Conservation (phyloP, 345 rosid genomes). For the Euclidium syriacum region DNA sequence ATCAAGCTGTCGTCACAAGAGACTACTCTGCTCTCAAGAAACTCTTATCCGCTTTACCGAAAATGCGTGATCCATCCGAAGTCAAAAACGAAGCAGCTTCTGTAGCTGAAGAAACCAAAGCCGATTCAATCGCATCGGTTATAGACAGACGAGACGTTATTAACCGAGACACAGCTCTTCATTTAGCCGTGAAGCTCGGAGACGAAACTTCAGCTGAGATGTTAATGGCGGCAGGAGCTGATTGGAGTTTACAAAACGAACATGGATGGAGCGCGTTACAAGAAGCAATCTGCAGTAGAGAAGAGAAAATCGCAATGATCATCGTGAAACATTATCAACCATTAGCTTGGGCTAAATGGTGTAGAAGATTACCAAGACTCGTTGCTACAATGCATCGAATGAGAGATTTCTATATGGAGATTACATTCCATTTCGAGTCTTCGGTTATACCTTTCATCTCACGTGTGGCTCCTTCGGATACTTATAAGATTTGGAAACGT, state of each 20-base stretch:
- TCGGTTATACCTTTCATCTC: constrained; percentile 95
- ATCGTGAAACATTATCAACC: constrained; percentile 92
- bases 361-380: constrained; percentile 89
- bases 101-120: constrained; percentile 83
- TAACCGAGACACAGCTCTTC: constrained; percentile 91
- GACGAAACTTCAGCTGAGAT: constrained; percentile 83
- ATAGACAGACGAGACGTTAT: constrained; percentile 89
- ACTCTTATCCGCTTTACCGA: constrained; percentile 71
- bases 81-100: constrained; percentile 72
- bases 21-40: constrained; percentile 70
- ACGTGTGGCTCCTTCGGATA: constrained; percentile 95
- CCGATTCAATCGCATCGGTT: constrained; percentile 60
- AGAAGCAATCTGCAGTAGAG: constrained; percentile 87
- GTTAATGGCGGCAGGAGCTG: constrained; percentile 96
- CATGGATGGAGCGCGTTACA: constrained; percentile 98
- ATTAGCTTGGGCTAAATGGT: constrained; percentile 99
- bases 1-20: constrained; percentile 62
- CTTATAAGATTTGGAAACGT: constrained; percentile 95
- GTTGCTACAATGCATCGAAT: constrained; percentile 79
- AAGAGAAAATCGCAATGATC: constrained; percentile 75
- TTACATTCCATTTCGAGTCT: constrained; percentile 93
- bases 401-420: constrained; percentile 99
- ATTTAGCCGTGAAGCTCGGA: constrained; percentile 87
- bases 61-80: constrained; percentile 62
- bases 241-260: constrained; percentile 98